Percentiles rank a stretch among this genome's conserved stretches.
phyloP scores from a whole-genome alignment of 2,329 filamentous ascomycete genomes.

The Aspergillus sp. region DNA sequence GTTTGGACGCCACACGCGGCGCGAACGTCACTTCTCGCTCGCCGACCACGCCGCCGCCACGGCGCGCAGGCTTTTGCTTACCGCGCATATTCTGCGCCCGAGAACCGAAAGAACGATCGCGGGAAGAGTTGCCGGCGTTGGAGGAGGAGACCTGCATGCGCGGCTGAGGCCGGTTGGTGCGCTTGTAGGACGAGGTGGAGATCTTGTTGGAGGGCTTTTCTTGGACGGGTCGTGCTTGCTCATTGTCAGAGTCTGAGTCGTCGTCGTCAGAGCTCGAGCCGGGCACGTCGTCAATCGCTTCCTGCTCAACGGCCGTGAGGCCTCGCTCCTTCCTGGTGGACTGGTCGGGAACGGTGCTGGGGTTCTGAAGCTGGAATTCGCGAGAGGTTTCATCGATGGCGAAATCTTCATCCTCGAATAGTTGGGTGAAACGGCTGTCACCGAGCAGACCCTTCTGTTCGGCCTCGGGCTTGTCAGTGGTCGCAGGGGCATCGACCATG shows the following conservation, averaged over 20 bases:
- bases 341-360: conserved; percentile 63
- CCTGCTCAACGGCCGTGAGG: conserved; percentile 64
- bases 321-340: conserved; percentile 44
- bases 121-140: conserved; percentile 41
- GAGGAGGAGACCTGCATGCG: conserved; percentile 60
- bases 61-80: conserved; percentile 32
- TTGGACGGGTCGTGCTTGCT: conserved; percentile 29
- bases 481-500: conserved; percentile 29
- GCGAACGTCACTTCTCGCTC: conserved; percentile 62
- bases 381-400: conserved; percentile 83
- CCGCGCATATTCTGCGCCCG: conserved; percentile 49
- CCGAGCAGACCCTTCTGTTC: conserved; percentile 64
- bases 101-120: conserved; percentile 59
- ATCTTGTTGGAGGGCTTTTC: conserved; percentile 42
- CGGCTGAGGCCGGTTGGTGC: conserved; percentile 51
- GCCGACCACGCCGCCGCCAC: conserved; percentile 40
- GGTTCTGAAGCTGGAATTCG: conserved; percentile 87
- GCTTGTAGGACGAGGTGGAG: conserved; percentile 57
- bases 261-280: conserved; percentile 42
- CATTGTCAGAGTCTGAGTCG: conserved; percentile 34
- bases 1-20: conserved; percentile 48
- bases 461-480: conserved; percentile 10
- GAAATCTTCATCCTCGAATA: conserved; percentile 94
- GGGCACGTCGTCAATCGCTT: conserved; percentile 54
- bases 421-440: conserved; percentile 79